Evolutionary conservation across 2,329 filamentous ascomycete genomes (phyloP).

Genomic region (Boeremia exigua): DNA sequence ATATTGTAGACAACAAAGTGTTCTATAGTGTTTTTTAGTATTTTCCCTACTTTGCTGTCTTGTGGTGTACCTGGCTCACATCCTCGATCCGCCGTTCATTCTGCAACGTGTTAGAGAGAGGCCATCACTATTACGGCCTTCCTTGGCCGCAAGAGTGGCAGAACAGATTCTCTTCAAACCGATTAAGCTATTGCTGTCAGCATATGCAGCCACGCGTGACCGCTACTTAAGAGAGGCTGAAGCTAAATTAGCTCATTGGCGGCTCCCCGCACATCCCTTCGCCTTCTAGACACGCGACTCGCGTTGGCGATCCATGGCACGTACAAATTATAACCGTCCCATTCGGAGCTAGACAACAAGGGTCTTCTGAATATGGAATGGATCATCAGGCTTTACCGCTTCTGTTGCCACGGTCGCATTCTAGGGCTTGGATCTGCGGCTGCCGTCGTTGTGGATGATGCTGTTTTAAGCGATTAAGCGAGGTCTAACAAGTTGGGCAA

Average conservation of each 20-base stretch:
- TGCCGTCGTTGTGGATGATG: neutral
- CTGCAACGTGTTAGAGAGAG: too few relatives aligned
- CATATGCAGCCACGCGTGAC: too few relatives aligned
- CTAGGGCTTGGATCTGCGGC: slow-evolving; percentile 7
- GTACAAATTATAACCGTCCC: neutral
- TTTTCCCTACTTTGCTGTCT: too few relatives aligned
- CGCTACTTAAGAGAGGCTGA: neutral
- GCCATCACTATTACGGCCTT: too few relatives aligned
- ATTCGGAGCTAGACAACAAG: neutral
- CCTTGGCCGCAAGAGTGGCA: too few relatives aligned
- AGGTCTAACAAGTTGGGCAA: slow-evolving; percentile 9
- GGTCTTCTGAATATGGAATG: neutral
- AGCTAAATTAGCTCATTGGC: neutral
- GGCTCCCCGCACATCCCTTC: slow-evolving; percentile 9
- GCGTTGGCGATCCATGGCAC: neutral
- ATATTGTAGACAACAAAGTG: too few relatives aligned
- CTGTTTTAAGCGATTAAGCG: slow-evolving; percentile 14
- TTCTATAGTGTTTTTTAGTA: too few relatives aligned
- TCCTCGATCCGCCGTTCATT: too few relatives aligned
- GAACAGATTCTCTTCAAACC: too few relatives aligned
- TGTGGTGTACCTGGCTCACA: too few relatives aligned
- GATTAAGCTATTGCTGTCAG: too few relatives aligned
- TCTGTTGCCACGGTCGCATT: neutral
- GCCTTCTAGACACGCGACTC: neutral
- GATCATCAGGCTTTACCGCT: neutral